Percentiles rank a stretch among this genome's conserved stretches.
Evolutionary conservation across 768 basidiomycete species (phyloP).

Genomic region (Trametes sanguinea): DNA sequence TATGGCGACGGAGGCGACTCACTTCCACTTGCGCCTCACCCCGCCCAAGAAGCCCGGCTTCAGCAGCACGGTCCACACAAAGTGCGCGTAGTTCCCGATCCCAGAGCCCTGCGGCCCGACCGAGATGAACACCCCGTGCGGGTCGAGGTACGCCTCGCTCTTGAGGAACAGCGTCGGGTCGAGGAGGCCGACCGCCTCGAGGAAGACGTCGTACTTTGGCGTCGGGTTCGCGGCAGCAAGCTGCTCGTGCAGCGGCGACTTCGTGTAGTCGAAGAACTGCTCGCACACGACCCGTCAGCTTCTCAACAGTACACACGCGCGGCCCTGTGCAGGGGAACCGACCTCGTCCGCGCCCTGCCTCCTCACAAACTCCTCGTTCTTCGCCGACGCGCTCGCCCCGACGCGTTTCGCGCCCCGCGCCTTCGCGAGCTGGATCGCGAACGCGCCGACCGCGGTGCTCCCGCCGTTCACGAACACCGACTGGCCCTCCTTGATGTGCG

Average conservation of each 20-base stretch:
- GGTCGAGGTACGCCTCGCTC: conserved; percentile 55
- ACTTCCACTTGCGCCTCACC: conserved; percentile 49
- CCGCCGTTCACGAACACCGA: conserved; percentile 72
- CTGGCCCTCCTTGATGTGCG: conserved; percentile 56
- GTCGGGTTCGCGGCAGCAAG: conserved; percentile 47
- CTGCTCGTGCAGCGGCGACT: conserved; percentile 48
- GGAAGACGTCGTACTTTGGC: conserved; percentile 56
- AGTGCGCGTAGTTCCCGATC: conserved; percentile 33
- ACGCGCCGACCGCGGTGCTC: conserved; percentile 65
- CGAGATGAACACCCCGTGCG: conserved; percentile 53
- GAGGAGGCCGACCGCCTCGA: conserved; percentile 57
- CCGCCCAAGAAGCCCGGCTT: conserved; percentile 58
- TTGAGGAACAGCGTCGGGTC: conserved; percentile 52
- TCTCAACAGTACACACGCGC: not conserved
- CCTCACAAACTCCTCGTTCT: conserved; percentile 60
- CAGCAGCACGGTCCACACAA: conserved; percentile 37
- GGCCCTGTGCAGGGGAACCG: conserved; percentile 9
- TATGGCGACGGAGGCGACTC: conserved; percentile 23
- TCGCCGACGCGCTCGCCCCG: conserved; percentile 57
- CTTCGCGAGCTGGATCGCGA: conserved; percentile 75
- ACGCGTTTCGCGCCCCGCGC: conserved; percentile 56
- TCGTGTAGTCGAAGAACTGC: conserved; percentile 64
- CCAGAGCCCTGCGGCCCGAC: conserved; percentile 49
- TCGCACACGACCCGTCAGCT: not conserved
- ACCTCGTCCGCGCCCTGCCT: conserved; percentile 68